Evolutionary conservation across 257 asterid species (phyloP), one percentile per base, ranked within the genome.

Genomic region (Solanum pimpinellifolium): DNA sequence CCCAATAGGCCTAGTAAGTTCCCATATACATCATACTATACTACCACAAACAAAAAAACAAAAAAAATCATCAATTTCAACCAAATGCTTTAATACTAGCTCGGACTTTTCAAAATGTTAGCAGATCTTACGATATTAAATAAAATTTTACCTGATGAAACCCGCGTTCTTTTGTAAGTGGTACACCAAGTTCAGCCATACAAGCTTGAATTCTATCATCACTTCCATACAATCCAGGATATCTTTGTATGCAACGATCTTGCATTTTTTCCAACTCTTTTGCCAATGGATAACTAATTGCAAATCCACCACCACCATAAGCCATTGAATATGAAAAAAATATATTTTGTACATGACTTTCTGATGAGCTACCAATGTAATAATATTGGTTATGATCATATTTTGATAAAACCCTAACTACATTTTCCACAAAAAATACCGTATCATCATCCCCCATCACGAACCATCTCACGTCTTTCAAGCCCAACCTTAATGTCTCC

Each of bases 391-490:
- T 92, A 76, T 93, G 96, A 35, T 93, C 96, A 82, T 93, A 93
- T 39, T 93, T 92, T 27, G 89, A 92, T 88, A 94, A 42, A 16
- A 94, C 85, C 83, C 94, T 91, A 23, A 94, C 88, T 86, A 94
- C 86, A 92, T 94, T 94, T 3, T 94, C 97, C 31, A 92, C 93
- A 62, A 92, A 86, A 70, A 94, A 94, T 9, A 94, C 93, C 0
- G 97, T 94, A 77, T 94, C 97, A 66, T 94, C 97, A 41, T 94
- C 97, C 23, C 97, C 97, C 97, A 94, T 94, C 89, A 94, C 94
- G 70, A 94, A 89, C 97, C 97, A 94, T 88, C 97, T 86, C 90
- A 94, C 97, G 46, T 92, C 90, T 42, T 87, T 88, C 91, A 83
- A 44, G 3, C 92, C 95, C 87, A 92, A 25, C 86, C 94, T 84